Evolutionary conservation across 106 monocot genomes (phyloP), one percentile per base, ranked within the genome.

Genomic region (Hemerocallis citrina): DNA sequence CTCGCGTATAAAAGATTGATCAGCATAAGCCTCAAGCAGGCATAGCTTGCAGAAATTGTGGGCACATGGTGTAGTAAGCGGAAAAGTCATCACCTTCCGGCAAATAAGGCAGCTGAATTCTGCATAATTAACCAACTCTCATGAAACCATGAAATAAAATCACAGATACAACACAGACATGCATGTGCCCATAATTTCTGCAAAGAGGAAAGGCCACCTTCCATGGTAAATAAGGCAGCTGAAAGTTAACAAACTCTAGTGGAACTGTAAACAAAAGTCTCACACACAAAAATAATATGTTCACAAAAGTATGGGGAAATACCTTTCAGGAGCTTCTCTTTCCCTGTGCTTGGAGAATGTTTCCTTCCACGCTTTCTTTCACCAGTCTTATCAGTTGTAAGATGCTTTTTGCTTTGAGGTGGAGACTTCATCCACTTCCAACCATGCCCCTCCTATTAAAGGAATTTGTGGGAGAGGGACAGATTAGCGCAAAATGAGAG

Each of bases 381-480:
- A 19, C 72, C 86, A 23, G 67, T 60, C 64, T 89, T 52, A 50
- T 70, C 79, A 66, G 36, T 41, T 16, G 28, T 7, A 7, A 73
- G 28, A 52, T 71, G 60, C 72, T 88, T 96, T 57, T 70, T 80
- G 43, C 91, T 96, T 19, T 66, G 35, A 17, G 96, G 96, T 29
- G 96, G 84, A 25, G 90, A 40, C 72, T 65, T 84, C 24, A 64
- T 70, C 96, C 96, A 96, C 63, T 74, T 84, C 96, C 96, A 96
- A 20, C 84, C 84, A 62, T 49, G 45, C 15, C 77, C 70, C 54
- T 84, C 96, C 87, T 91, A 52, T 52, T 13, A 27, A 39, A 52
- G 29, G 1, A 47, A 39, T 13, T n/a, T n/a, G n/a, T n/a, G n/a
- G n/a, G n/a, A n/a, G n/a, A n/a, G n/a, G n/a, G n/a, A n/a, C n/a